Conservation (phyloP, 257 asterid genomes). For the Solanum clarkiae region DNA sequence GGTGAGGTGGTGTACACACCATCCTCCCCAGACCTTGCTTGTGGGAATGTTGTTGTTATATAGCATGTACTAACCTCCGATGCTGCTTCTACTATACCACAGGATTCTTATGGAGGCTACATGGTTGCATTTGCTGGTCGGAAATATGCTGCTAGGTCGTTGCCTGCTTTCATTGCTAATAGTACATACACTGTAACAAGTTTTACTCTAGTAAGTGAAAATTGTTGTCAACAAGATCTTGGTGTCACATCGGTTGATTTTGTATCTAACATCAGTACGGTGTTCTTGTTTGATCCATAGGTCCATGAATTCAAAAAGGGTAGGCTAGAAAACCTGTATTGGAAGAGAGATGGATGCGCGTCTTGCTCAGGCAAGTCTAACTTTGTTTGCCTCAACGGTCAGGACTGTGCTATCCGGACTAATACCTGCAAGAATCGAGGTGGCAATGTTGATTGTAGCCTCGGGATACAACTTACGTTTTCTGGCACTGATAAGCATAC, state of each 20-base stretch:
- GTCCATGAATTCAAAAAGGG: conserved; percentile 87
- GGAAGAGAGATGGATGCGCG: conserved; percentile 88
- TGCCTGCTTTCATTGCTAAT: conserved; percentile 75
- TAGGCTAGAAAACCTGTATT: conserved; percentile 79
- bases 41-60: neutral
- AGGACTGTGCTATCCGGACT: conserved; percentile 80
- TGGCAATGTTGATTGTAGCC: conserved; percentile 78
- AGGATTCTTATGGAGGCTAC: conserved; percentile 85
- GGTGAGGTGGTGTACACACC: neutral
- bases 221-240: neutral
- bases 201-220: conserved; percentile 73
- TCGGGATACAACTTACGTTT: conserved; percentile 81
- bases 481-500: conserved; percentile 90
- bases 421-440: conserved; percentile 60
- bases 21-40: neutral
- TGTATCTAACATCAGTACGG: neutral
- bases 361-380: conserved; percentile 49
- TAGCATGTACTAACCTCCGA: neutral
- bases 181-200: conserved; percentile 62
- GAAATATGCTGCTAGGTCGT: conserved; percentile 82
- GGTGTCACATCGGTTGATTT: neutral
- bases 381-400: conserved; percentile 73
- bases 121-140: conserved; percentile 99
- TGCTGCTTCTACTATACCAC: neutral
- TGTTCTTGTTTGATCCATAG: conserved; percentile 16